These are phyloP conservation scores for Ballota nigra DNA, from an alignment of 257 asterid genomes.

Conservation along the genomic window DNA sequence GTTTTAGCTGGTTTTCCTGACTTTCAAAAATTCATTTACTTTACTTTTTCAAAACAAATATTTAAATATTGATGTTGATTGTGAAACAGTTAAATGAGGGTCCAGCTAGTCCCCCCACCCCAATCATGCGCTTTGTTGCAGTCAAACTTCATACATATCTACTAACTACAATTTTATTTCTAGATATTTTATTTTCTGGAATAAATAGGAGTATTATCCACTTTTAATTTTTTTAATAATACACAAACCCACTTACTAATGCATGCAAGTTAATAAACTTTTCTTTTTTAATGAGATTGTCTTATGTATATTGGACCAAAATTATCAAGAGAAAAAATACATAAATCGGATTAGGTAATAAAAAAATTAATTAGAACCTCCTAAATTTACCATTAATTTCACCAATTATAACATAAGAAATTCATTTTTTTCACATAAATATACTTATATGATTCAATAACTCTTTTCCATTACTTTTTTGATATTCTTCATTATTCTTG, in stretches of 20 bases:
- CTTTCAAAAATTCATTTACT: not conserved
- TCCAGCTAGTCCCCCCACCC: conserved; percentile 5
- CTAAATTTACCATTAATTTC: no score
- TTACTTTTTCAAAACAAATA: not conserved
- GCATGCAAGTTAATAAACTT: no score
- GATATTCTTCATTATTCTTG: not conserved
- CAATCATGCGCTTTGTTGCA: not conserved
- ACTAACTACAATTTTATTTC: not conserved
- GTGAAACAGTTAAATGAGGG: not conserved
- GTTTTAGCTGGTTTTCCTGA: conserved; percentile 23
- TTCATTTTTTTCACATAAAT: not conserved
- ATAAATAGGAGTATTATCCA: no score
- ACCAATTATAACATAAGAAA: not conserved
- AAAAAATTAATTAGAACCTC: not conserved
- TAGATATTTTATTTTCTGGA: not conserved
- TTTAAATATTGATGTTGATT: conserved; percentile 9
- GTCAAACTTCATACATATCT: conserved; percentile 16
- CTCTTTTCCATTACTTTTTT: not conserved
- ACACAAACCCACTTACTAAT: no score
- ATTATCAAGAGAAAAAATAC: no score
- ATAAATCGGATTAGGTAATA: no score
- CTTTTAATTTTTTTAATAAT: no score
- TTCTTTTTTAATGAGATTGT: no score
- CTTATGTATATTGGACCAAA: no score
- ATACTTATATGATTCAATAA: not conserved